A percentile compares a stretch with the other conserved stretches of the same genome.
Evolutionary conservation across 805 yeast genomes (phyloP).

Genomic region (Yarrowia porcina): DNA sequence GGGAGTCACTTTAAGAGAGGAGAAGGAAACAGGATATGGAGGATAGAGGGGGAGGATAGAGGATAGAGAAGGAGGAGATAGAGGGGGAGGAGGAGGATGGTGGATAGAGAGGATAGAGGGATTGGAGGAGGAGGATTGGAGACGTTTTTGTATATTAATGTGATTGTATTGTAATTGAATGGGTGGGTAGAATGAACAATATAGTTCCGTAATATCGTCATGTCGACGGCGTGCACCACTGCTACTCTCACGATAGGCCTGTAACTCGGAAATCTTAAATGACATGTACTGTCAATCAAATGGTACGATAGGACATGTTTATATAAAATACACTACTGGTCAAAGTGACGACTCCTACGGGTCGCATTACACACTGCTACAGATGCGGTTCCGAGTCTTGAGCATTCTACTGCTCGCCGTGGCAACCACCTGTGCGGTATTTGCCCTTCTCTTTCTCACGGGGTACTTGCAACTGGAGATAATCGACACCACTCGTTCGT

Average conservation of each 20-base stretch:
- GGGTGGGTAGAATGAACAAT: too few relatives aligned
- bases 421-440: not conserved
- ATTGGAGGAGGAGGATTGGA: not conserved
- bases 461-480: constrained; percentile 3
- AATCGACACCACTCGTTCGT: not conserved
- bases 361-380: not conserved
- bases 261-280: constrained; percentile 9
- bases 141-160: constrained; percentile 14
- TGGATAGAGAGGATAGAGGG: not conserved
- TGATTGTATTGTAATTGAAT: not conserved
- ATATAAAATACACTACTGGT: not conserved
- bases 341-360: not conserved
- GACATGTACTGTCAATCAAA: not conserved
- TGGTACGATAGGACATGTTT: not conserved
- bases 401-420: not conserved
- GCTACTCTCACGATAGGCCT: not conserved
- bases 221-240: too few relatives aligned
- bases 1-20: not conserved
- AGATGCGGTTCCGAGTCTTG: not conserved
- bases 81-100: not conserved
- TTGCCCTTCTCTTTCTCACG: not conserved
- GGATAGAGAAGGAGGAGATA: not conserved
- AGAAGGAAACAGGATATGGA: not conserved
- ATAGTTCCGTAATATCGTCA: too few relatives aligned
- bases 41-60: not conserved